Percentiles rank a stretch among this genome's conserved stretches.
phyloP scores from a whole-genome alignment of 495 filamentous ascomycete genomes.

The Umbilicaria muhlenbergii region DNA sequence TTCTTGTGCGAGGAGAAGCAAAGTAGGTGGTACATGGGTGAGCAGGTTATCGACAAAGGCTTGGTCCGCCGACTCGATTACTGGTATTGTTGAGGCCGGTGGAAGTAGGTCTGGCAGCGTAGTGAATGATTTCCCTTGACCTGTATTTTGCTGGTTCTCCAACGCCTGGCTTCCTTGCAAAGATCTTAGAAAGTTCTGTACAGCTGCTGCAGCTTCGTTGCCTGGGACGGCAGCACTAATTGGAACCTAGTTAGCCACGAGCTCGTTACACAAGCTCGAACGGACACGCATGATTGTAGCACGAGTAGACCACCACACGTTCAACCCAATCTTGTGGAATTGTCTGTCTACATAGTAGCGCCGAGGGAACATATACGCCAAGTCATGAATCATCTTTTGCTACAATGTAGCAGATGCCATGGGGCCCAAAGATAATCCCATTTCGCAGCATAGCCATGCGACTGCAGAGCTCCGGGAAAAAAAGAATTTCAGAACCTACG shows the following conservation, averaged over 20 bases:
- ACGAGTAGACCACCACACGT: too few relatives aligned
- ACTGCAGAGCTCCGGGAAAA: conserved; percentile 1
- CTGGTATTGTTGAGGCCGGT: conserved; percentile 56
- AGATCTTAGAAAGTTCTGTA: conserved; percentile 79
- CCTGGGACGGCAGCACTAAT: conserved; percentile 22
- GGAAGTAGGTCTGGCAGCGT: conserved; percentile 78
- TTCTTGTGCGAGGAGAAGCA: conserved; percentile 60
- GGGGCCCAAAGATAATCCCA: too few relatives aligned
- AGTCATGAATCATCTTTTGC: too few relatives aligned
- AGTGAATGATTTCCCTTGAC: conserved; percentile 50
- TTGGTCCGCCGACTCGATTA: conserved; percentile 49
- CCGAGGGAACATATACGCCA: too few relatives aligned
- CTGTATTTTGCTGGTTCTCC: conserved; percentile 24
- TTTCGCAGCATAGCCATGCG: too few relatives aligned
- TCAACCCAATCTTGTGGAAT: too few relatives aligned
- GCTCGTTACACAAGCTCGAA: too few relatives aligned
- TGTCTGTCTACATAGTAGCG: too few relatives aligned
- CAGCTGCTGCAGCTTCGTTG: conserved; percentile 42
- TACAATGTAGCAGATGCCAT: too few relatives aligned
- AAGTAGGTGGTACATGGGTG: conserved; percentile 54
- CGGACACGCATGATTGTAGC: too few relatives aligned
- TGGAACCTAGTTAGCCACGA: conserved; percentile 5
- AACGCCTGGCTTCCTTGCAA: conserved; percentile 42
- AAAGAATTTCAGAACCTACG: conserved; percentile 64
- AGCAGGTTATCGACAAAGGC: conserved; percentile 58